Base-by-base conservation (phyloP, 1,284 basidiomycete species). In the Peniophora sp. region DNA sequence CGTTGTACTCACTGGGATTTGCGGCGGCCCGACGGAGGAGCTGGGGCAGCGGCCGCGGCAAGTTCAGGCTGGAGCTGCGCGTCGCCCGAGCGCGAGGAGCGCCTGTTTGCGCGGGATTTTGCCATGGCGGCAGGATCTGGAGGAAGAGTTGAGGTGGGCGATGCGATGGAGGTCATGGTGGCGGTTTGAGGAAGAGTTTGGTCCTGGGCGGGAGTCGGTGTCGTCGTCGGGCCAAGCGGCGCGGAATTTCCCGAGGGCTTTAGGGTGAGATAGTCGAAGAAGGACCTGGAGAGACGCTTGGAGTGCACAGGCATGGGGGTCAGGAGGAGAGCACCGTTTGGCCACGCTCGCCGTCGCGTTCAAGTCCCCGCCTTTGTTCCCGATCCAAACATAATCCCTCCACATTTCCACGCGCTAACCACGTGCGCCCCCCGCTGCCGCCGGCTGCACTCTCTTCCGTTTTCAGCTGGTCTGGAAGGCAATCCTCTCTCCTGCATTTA, bases 171-270 rank as follows among this genome's bases (percentile, higher is more conserved):
- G 44, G 44, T 23, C 12, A 22, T 10, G 12, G 17, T 1, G 14
- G 10, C 10, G 12, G 10, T 19, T 14, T 11, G 14, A 19, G 41
- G 2, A 19, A 44, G 14, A 20, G 41, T 11, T 20, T 11, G 41
- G 39, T 17, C 50, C 50, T 45, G 55, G 56, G 25, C 57, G 57
- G 36, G 52, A 52, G 45, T 55, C 52, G 38, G 55, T 52, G 10
- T 56, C 56, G 17, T 55, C 52, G 24, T 56, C 56, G 23, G 56
- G 44, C 12, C 56, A 56, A 25, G 51, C 50, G 35, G 48, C 36
- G 39, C 53, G 34, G 3, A 32, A 43, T 8, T 51, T 49, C 50
- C 44, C 49, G 45, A 41, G 14, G n/a, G 27, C 12, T 32, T 32
- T 32, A 32, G 27, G 27, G 27, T 32, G 27, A 32, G 27, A 32